Conservation (phyloP, 306 rosid genomes). For the Castanopsis chinensis region DNA sequence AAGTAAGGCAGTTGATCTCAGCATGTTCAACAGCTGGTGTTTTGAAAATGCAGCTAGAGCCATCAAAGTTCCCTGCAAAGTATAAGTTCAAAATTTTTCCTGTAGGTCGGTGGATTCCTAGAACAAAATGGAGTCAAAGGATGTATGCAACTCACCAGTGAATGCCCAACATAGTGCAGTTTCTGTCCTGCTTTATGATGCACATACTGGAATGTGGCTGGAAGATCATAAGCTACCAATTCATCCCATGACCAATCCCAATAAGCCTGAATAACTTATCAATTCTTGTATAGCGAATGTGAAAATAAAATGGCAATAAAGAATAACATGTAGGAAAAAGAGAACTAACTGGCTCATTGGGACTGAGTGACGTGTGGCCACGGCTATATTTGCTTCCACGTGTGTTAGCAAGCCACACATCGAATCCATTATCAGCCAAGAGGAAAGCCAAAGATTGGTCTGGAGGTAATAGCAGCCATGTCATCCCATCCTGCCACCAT, state of each 20-base stretch:
- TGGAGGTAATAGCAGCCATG: conserved; percentile 81
- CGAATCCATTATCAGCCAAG: conserved; percentile 70
- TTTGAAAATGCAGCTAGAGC: conserved; percentile 76
- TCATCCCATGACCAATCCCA: conserved; percentile 99
- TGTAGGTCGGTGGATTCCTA: neutral
- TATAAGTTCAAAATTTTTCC: neutral
- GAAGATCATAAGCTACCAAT: conserved; percentile 83
- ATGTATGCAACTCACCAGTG: conserved; percentile 53
- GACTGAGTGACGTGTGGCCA: conserved; percentile 37
- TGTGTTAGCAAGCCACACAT: conserved; percentile 76
- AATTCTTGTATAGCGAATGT: neutral
- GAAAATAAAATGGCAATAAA: neutral
- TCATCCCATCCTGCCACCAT: conserved; percentile 58
- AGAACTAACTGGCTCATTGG: conserved; percentile 46
- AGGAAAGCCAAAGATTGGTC: conserved; percentile 59
- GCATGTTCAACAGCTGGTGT: conserved; percentile 45
- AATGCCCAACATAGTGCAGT: conserved; percentile 86
- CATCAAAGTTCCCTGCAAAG: conserved; percentile 76
- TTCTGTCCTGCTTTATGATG: conserved; percentile 70
- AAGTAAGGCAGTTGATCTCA: conserved; percentile 83
- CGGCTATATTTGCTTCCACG: conserved; percentile 80
- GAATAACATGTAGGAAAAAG: neutral
- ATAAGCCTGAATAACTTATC: conserved; percentile 42
- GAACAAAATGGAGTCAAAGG: neutral
- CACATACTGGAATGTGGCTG: conserved; percentile 76